These are phyloP conservation scores for Ceratocystis alfenasii DNA, from an alignment of 2,329 filamentous ascomycete species.

Conservation along the genomic window DNA sequence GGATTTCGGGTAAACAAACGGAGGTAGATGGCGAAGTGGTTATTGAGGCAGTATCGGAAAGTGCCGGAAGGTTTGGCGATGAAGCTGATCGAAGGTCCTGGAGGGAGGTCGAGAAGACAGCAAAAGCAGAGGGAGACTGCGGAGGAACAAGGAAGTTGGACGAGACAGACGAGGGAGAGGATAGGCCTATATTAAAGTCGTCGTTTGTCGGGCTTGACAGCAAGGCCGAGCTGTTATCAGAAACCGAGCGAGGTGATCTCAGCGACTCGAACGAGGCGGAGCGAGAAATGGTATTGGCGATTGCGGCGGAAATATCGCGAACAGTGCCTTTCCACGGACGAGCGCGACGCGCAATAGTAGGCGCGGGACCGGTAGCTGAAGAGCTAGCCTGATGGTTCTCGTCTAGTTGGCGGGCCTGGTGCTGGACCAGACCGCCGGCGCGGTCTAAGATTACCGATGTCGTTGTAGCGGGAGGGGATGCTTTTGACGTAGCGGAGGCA, in stretches of 20 bases:
- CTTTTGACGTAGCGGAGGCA: conserved; percentile 29
- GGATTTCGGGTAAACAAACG: background rate
- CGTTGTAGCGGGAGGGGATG: conserved; percentile 22
- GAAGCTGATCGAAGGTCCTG: background rate
- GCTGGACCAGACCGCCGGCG: conserved; percentile 58
- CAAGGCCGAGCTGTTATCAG: conserved; percentile 24
- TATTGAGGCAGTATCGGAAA: background rate
- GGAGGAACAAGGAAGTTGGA: conserved; percentile 24
- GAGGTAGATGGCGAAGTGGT: background rate
- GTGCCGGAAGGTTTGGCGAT: background rate
- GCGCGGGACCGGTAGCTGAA: conserved; percentile 29
- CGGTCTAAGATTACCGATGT: conserved; percentile 31
- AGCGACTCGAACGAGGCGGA: conserved; percentile 23
- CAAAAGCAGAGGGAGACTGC: conserved; percentile 26
- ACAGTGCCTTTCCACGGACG: conserved; percentile 60
- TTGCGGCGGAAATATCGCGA: conserved; percentile 29
- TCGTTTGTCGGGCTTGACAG: conserved; percentile 25
- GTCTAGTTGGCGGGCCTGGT: conserved; percentile 58
- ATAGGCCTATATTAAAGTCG: conserved; percentile 19
- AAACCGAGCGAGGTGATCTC: conserved; percentile 17
- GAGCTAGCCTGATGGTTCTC: conserved; percentile 50
- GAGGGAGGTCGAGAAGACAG: conserved; percentile 23
- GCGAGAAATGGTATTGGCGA: conserved; percentile 16
- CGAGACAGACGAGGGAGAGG: conserved; percentile 16
- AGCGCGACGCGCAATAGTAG: conserved; percentile 48